Conservation (phyloP, 2,329 filamentous ascomycete genomes). For the Drechslera avenae region DNA sequence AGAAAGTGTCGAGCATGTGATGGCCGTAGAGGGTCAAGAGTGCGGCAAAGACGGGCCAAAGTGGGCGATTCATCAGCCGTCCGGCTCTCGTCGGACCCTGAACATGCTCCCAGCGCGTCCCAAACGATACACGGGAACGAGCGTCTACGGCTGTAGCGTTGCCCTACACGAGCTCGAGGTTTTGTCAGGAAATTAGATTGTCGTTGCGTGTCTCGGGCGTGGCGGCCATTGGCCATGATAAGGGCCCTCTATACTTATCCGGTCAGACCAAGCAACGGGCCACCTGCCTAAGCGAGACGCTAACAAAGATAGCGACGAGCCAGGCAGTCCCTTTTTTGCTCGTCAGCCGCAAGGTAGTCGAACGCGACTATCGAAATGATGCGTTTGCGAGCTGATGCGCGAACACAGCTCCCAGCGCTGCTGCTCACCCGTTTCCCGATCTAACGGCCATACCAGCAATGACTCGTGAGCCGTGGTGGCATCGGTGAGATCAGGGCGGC, state of each 20-base stretch:
- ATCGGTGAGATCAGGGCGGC: not conserved
- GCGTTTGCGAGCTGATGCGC: conserved; percentile 7
- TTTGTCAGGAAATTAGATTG: conserved; percentile 2
- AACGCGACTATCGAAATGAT: conserved; percentile 10
- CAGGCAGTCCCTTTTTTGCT: conserved; percentile 7
- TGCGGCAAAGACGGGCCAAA: not conserved
- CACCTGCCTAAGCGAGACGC: conserved; percentile 13
- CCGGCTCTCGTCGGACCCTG: too few species aligned
- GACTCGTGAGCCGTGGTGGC: not conserved
- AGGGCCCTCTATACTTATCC: conserved; percentile 7
- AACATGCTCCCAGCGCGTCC: too few species aligned
- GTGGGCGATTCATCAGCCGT: not conserved
- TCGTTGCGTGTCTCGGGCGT: not conserved
- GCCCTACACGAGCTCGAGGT: too few species aligned
- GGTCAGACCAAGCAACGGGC: conserved; percentile 12
- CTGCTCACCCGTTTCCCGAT: not conserved
- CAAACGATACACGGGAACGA: too few species aligned
- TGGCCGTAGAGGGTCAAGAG: too few species aligned
- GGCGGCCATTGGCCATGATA: conserved; percentile 10
- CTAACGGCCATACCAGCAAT: not conserved
- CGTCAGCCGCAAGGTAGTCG: conserved; percentile 9
- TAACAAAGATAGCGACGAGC: conserved; percentile 9
- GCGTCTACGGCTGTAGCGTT: too few species aligned
- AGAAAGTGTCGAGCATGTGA: too few species aligned
- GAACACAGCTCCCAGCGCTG: not conserved